These are phyloP conservation scores for Magnolia changhungtana DNA, from an alignment of 164 flowering plant species.

Conservation along the genomic window DNA sequence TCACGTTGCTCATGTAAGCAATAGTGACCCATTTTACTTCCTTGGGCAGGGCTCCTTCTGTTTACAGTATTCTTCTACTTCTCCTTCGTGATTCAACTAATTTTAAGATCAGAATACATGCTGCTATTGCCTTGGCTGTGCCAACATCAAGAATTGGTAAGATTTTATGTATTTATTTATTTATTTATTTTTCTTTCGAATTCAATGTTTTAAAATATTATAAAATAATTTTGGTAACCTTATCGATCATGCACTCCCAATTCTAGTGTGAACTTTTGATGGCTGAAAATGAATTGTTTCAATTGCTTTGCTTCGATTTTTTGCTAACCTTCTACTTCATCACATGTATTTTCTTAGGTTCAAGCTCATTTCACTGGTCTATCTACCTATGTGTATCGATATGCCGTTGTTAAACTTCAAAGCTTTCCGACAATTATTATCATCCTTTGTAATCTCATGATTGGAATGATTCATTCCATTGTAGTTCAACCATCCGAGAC, in stretches of 20 bases:
- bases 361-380: too few species aligned
- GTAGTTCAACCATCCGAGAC: background rate
- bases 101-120: slow-evolving; percentile 90
- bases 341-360: too few species aligned
- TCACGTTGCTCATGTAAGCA: background rate
- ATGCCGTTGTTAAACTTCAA: background rate
- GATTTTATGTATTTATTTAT: background rate
- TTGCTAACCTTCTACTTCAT: too few species aligned
- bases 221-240: too few species aligned
- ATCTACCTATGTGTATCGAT: too few species aligned
- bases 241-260: background rate
- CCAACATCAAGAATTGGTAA: slow-evolving; percentile 67
- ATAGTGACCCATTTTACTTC: slow-evolving; percentile 2
- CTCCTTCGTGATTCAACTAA: slow-evolving; percentile 89
- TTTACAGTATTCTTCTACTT: slow-evolving; percentile 76
- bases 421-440: background rate
- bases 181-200: too few species aligned
- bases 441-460: background rate
- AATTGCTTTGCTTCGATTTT: background rate
- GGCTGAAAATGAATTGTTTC: background rate
- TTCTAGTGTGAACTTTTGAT: background rate
- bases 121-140: slow-evolving; percentile 92
- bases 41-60: slow-evolving; percentile 74
- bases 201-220: too few species aligned
- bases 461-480: background rate